phyloP scores from a whole-genome alignment of 768 basidiomycete species.

The Candolleomyces efflorescens region DNA sequence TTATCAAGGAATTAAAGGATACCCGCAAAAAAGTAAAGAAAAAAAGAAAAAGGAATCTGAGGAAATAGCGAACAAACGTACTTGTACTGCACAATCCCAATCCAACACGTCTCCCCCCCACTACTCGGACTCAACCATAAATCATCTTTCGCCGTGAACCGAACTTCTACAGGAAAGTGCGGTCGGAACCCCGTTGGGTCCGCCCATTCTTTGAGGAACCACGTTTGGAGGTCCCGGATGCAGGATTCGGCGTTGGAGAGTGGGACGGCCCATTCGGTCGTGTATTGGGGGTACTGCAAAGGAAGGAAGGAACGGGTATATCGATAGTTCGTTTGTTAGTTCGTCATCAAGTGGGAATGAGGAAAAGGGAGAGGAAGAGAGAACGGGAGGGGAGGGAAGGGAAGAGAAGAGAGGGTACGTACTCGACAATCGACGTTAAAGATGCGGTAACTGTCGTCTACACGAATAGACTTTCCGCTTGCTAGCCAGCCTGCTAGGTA shows the following conservation, averaged over 20 bases:
- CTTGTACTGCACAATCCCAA: conserved; percentile 98
- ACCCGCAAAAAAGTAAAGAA: not conserved
- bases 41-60: not conserved
- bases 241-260: conserved; percentile 61
- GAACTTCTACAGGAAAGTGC: conserved; percentile 91
- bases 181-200: conserved; percentile 75
- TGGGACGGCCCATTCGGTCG: conserved; percentile 94
- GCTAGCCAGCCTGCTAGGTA: conserved; percentile 68
- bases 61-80: conserved; percentile 33
- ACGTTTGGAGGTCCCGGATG: conserved; percentile 64
- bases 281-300: conserved; percentile 81
- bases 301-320: conserved; percentile 9
- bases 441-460: conserved; percentile 78
- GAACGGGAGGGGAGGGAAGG: too few species aligned
- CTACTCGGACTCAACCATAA: conserved; percentile 92
- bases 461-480: conserved; percentile 45
- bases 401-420: conserved; percentile 24
- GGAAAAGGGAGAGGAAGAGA: not conserved
- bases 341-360: not conserved
- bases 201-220: conserved; percentile 63
- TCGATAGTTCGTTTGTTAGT: too few species aligned
- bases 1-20: not conserved
- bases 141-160: conserved; percentile 84
- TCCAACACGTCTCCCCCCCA: conserved; percentile 80
- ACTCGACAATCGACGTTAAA: conserved; percentile 95